Conservation (phyloP, 192 early-diverging fungal species). For the Chytriomyces hyalinus region DNA sequence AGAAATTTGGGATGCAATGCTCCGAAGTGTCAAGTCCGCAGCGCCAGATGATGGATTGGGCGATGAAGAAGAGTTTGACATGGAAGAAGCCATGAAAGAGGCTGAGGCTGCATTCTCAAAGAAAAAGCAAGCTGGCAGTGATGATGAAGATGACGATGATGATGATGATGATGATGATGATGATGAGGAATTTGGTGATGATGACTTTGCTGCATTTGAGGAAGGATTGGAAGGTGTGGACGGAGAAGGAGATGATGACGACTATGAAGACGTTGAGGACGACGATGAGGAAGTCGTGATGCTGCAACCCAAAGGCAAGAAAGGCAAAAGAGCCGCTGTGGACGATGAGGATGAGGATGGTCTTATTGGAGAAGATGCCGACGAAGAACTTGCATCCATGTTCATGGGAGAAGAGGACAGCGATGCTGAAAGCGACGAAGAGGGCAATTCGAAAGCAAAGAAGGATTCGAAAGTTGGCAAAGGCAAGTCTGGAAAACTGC, state of each 20-base stretch:
- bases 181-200: conserved; percentile 32
- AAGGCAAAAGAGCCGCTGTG: conserved; percentile 16
- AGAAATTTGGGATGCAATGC: conserved; percentile 90
- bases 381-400: conserved; percentile 33
- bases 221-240: conserved; percentile 60
- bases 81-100: conserved; percentile 30
- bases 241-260: conserved; percentile 25
- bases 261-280: conserved; percentile 61
- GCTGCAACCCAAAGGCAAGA: conserved; percentile 5
- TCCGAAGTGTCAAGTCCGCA: conserved; percentile 46
- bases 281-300: conserved; percentile 34
- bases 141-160: conserved; percentile 42
- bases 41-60: conserved; percentile 25
- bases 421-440: conserved; percentile 36
- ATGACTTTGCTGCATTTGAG: conserved; percentile 61
- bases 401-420: conserved; percentile 32
- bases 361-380: conserved; percentile 37
- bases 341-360: conserved; percentile 43
- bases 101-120: conserved; percentile 6
- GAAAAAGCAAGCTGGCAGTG: conserved; percentile 55
- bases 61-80: conserved; percentile 36
- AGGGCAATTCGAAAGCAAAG: conserved; percentile 53
- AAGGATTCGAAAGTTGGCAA: conserved; percentile 49
- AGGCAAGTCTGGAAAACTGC: conserved; percentile 52
- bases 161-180: neutral